Evolutionary conservation across 768 basidiomycete species (phyloP).

Genomic region (Coprinopsis marcescibilis): DNA sequence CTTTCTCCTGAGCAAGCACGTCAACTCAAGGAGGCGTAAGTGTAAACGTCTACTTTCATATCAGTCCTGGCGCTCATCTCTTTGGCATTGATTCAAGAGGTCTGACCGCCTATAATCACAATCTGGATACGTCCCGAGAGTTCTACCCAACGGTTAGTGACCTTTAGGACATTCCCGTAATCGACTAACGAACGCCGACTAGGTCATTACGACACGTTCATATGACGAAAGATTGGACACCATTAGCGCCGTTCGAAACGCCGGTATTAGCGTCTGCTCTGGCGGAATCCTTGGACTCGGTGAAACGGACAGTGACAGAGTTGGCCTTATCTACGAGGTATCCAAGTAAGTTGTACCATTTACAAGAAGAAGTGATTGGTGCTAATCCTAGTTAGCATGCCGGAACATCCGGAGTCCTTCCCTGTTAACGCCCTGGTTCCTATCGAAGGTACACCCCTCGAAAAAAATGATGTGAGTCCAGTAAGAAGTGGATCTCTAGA

Average conservation of each 20-base stretch:
- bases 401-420: constrained; percentile 97
- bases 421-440: constrained; percentile 97
- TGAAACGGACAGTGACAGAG: constrained; percentile 83
- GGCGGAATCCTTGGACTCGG: constrained; percentile 95
- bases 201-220: constrained; percentile 94
- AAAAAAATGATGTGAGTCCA: constrained; percentile 69
- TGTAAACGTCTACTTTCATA: too few relatives aligned
- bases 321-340: constrained; percentile 92
- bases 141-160: constrained; percentile 79
- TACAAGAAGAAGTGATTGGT: not conserved
- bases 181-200: constrained; percentile 4
- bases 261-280: constrained; percentile 95
- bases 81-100: constrained; percentile 44
- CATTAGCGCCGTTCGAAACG: constrained; percentile 84
- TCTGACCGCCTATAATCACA: constrained; percentile 97
- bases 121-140: constrained; percentile 96
- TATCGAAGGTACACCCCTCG: constrained; percentile 90
- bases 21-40: constrained; percentile 89
- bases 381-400: constrained; percentile 51
- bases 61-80: not conserved
- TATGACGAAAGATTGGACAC: constrained; percentile 93
- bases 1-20: constrained; percentile 87
- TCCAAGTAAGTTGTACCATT: constrained; percentile 56
- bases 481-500: constrained; percentile 37
- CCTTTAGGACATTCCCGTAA: not conserved